phyloP scores from a whole-genome alignment of 805 yeast genomes.

The Kodamaea kaohsiungensis region DNA sequence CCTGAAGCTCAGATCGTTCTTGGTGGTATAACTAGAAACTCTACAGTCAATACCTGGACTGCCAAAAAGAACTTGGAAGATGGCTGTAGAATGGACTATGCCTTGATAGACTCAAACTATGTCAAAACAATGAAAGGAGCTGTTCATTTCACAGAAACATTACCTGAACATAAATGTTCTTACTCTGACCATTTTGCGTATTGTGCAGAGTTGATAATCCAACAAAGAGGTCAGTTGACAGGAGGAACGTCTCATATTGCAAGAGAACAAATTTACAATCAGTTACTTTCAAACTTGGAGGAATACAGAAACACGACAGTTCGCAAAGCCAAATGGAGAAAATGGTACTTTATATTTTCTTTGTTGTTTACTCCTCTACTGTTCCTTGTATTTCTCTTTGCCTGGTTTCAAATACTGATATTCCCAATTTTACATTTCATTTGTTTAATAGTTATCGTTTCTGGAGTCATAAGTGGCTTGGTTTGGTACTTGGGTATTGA shows the following conservation, averaged over 20 bases:
- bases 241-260: background rate
- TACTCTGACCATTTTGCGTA: slow-evolving; percentile 94
- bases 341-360: slow-evolving; percentile 61
- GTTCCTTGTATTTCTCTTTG: slow-evolving; percentile 62
- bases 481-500: slow-evolving; percentile 80
- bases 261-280: slow-evolving; percentile 38
- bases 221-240: slow-evolving; percentile 6
- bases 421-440: slow-evolving; percentile 58
- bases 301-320: slow-evolving; percentile 54
- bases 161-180: slow-evolving; percentile 59
- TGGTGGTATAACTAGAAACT: slow-evolving; percentile 92
- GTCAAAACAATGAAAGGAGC: slow-evolving; percentile 59
- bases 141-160: slow-evolving; percentile 71
- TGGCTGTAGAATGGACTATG: slow-evolving; percentile 90
- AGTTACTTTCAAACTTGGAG: slow-evolving; percentile 30
- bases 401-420: slow-evolving; percentile 51
- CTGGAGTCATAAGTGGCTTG: slow-evolving; percentile 75
- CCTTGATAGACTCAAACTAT: slow-evolving; percentile 63
- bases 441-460: slow-evolving; percentile 54
- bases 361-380: slow-evolving; percentile 44
- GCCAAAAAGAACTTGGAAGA: slow-evolving; percentile 51
- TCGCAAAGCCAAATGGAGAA: slow-evolving; percentile 66
- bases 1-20: slow-evolving; percentile 56
- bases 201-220: slow-evolving; percentile 28
- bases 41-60: slow-evolving; percentile 86